Evolutionary conservation across 2,329 filamentous ascomycete genomes (phyloP).

Genomic region (Neonectria faginata): DNA sequence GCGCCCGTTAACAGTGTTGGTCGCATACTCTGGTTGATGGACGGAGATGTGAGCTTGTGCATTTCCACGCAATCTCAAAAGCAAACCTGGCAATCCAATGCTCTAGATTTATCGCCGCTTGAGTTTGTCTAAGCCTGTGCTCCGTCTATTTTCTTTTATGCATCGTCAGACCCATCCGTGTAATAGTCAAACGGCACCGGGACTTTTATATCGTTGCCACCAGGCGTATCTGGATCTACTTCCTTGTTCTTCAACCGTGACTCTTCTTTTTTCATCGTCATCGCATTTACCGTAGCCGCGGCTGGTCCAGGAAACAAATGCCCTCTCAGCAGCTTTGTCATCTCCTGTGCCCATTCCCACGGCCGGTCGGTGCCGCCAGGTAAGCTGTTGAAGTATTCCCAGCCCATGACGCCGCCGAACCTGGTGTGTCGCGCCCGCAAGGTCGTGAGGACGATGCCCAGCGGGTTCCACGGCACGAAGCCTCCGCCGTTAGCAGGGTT

Average conservation of each 20-base stretch:
- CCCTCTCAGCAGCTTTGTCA: constrained; percentile 62
- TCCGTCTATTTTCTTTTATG: constrained; percentile 16
- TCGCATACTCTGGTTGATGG: too few species aligned
- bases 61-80: not conserved
- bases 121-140: not conserved
- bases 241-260: constrained; percentile 11
- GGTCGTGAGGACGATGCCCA: constrained; percentile 56
- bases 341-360: constrained; percentile 82
- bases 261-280: not conserved
- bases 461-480: constrained; percentile 61
- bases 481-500: constrained; percentile 78
- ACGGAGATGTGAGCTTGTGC: not conserved
- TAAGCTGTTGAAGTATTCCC: constrained; percentile 91
- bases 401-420: constrained; percentile 92
- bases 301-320: constrained; percentile 31
- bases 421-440: constrained; percentile 65
- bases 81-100: not conserved
- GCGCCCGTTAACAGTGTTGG: too few species aligned
- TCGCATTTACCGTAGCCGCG: not conserved
- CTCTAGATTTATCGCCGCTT: not conserved
- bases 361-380: constrained; percentile 72
- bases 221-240: constrained; percentile 44
- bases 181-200: constrained; percentile 52
- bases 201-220: constrained; percentile 44
- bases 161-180: constrained; percentile 46